Evolutionary conservation across 345 rosid genomes (phyloP), one percentile per base, ranked within the genome.

Genomic region (Eucalyptus sp.): DNA sequence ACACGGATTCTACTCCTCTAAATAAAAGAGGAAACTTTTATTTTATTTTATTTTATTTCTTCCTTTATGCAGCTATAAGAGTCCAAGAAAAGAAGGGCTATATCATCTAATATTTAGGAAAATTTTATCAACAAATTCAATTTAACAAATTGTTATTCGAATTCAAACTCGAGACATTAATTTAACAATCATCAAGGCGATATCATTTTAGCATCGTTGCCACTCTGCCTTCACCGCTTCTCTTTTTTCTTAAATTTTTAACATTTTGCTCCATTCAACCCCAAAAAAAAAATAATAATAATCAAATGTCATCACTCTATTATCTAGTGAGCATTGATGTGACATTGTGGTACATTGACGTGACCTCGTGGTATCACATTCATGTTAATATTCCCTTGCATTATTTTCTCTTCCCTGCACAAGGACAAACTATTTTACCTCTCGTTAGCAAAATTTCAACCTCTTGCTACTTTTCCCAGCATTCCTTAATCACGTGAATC

Each of bases 151-250:
- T 43, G 2, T 43, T 43, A 43, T 43, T 6, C 44, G 7, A 43
- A 43, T 43, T 5, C 44, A 43, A 43, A 43, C 7, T 43, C 44
- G 44, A 43, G 44, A 43, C 44, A 43, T 43, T 43, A 43, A 43
- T 43, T 43, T 43, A 43, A 43, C 44, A 43, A 43, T 43, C 44
- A 17, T 1, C 10, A 16, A 5, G 7, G 1, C 4, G 0, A 68
- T 5, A 68, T 17, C 43, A 17, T 68, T 41, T 68, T 8, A 10
- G 12, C 22, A 33, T 68, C 2, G 7, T 31, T 0, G 22, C 41
- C 43, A 8, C 12, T 0, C 0, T 1, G 3, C 31, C 5, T 13
- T 52, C 58, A 7, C 17, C 10, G 4, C 6, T 64, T n/a, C 37
- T 10, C 8, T 16, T 60, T 60, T n/a, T n/a, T n/a, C 3, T 68